These are phyloP conservation scores for Curvularia lunata DNA, from an alignment of 2,329 filamentous ascomycete species.

Conservation along the genomic window DNA sequence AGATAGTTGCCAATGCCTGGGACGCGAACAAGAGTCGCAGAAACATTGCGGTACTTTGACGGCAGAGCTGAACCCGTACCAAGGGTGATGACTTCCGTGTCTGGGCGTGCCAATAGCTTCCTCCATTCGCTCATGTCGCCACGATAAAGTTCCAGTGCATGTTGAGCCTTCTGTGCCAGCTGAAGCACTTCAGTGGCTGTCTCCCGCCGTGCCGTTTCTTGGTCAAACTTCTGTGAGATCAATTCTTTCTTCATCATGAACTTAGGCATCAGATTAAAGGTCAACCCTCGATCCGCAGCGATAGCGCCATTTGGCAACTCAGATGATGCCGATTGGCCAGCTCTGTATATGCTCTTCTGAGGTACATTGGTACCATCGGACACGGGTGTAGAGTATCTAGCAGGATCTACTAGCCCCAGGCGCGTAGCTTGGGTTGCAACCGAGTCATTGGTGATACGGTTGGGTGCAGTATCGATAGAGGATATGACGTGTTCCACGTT, in stretches of 20 bases:
- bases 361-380: constrained; percentile 64
- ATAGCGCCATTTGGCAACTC: constrained; percentile 28
- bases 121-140: constrained; percentile 62
- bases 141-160: constrained; percentile 46
- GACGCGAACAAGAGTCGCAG: constrained; percentile 81
- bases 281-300: constrained; percentile 51
- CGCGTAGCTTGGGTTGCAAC: constrained; percentile 70
- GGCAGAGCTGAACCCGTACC: constrained; percentile 91
- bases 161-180: constrained; percentile 57
- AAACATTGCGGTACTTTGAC: constrained; percentile 95
- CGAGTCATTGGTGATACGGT: constrained; percentile 74
- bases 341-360: constrained; percentile 37
- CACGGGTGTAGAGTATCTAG: constrained; percentile 73
- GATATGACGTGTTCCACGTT: constrained; percentile 78
- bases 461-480: constrained; percentile 74
- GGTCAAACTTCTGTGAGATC: constrained; percentile 53
- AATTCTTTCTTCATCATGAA: constrained; percentile 45
- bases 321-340: constrained; percentile 5
- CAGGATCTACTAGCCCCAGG: constrained; percentile 73
- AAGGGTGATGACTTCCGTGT: constrained; percentile 83
- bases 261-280: constrained; percentile 55
- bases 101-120: constrained; percentile 71
- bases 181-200: constrained; percentile 56
- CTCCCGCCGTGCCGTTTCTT: constrained; percentile 53
- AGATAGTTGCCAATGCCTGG: constrained; percentile 88